Base-by-base conservation (phyloP, 2,329 filamentous ascomycete species). In the Pseudocercospora crystallina region DNA sequence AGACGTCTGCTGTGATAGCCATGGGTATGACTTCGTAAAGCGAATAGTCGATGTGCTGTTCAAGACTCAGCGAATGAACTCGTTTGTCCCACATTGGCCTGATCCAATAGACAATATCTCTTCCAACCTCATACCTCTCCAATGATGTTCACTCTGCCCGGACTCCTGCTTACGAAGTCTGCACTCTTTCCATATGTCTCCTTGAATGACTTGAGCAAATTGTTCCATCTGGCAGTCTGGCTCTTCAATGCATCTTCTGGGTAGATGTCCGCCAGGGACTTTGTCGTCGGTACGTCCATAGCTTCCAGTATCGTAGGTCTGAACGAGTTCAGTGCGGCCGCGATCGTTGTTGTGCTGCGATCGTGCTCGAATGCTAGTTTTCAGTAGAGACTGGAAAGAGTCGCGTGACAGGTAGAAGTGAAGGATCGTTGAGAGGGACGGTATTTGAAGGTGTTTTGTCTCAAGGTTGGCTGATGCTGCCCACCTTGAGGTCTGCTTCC, bases 141-240 rank as follows among this genome's bases (percentile, higher is more conserved):
- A 68, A 99, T 96, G 66, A 99, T 94, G 76, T 97, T 97, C 60
- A 99, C 94, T 60, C 94, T 83, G 53, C 94, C 94, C 1, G 94
- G 94, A 48, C 91, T 96, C 57, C 94, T 85, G 8, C 92, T 83
- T 14, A 97, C 83, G 65, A 96, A 96, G 52, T 87, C 80, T 34
- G 91, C 84, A 12, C 79, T 74, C 44, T 82, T 79, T 61, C 83
- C 85, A 72, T 92, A 95, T 36, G 74, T 75, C 51, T 80, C 72
- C 60, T 84, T 76, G 73, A 97, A 97, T 60, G 80, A 79, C 44
- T 80, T 74, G 36, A 92, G 75, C 37, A 97, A 79, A 37, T 74
- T 77, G 62, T 86, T 81, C 88, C 92, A 97, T 72, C 94, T 80
- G 60, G 80, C 75, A 38, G 77, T 80, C 70, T 96, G 87, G 20